Percentiles rank a stretch among this genome's conserved stretches.
Evolutionary conservation across 2,329 filamentous ascomycete species (phyloP).

Genomic region (Colletotrichum karsti): DNA sequence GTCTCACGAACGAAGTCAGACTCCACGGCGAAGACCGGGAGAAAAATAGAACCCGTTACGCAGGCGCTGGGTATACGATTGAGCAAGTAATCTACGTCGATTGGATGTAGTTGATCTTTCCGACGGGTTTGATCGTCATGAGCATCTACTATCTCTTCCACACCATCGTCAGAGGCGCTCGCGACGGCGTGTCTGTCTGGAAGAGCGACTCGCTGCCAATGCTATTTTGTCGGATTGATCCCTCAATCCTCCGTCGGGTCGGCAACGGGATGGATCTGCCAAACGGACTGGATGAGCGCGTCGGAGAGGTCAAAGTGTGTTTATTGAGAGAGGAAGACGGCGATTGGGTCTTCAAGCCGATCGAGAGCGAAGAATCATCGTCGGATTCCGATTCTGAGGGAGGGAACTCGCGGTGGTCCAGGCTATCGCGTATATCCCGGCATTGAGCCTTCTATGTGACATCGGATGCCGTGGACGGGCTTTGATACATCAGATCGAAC

Average conservation of each 20-base stretch:
- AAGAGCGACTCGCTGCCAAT: constrained; percentile 48
- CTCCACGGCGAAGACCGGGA: constrained; percentile 36
- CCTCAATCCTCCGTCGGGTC: constrained; percentile 40
- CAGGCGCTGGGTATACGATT: constrained; percentile 39
- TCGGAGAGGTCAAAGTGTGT: constrained; percentile 43
- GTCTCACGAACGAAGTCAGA: constrained; percentile 47
- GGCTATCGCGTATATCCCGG: neutral
- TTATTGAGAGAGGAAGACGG: constrained; percentile 42
- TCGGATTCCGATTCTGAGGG: constrained; percentile 18
- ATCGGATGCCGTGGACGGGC: no score
- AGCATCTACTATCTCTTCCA: constrained; percentile 44
- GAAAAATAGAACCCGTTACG: constrained; percentile 30
- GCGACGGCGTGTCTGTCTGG: constrained; percentile 45
- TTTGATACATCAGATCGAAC: constrained; percentile 6
- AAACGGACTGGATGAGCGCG: constrained; percentile 40
- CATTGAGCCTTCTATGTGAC: neutral
- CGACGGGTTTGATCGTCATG: constrained; percentile 40
- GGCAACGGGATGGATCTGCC: constrained; percentile 44
- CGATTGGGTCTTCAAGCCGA: constrained; percentile 44
- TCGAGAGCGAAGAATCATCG: constrained; percentile 25
- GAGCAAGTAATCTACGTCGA: constrained; percentile 42
- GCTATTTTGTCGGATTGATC: constrained; percentile 46
- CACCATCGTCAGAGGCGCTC: constrained; percentile 44
- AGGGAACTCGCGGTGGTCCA: neutral
- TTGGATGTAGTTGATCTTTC: constrained; percentile 47